Conservation (phyloP, 2,329 filamentous ascomycete species). For the Penicillium sclerotiorum region DNA sequence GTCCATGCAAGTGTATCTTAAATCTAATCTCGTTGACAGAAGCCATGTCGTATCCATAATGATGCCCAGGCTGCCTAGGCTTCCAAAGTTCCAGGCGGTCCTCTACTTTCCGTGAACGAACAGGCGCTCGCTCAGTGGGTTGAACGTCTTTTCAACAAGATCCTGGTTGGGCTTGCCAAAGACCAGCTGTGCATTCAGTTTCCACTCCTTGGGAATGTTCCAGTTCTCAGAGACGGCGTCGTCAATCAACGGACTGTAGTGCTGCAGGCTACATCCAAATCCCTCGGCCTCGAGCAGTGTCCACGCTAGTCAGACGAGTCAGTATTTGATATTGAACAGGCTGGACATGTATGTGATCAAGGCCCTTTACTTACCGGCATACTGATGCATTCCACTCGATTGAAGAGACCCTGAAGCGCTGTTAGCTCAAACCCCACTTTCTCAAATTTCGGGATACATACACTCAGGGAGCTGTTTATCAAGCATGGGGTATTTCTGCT, state of each 20-base stretch:
- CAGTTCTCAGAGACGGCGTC: slow-evolving; percentile 68
- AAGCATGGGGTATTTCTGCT: slow-evolving; percentile 67
- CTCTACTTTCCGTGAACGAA: slow-evolving; percentile 41
- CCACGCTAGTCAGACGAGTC: slow-evolving; percentile 60
- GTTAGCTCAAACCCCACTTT: no score
- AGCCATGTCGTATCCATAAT: no score
- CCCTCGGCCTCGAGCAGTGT: slow-evolving; percentile 79
- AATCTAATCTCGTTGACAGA: no score
- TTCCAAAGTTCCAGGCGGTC: no score
- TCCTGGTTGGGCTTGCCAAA: slow-evolving; percentile 59
- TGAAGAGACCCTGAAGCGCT: no score
- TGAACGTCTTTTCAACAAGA: slow-evolving; percentile 31
- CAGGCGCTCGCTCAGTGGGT: slow-evolving; percentile 35
- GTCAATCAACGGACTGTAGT: slow-evolving; percentile 87
- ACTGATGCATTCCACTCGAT: no score
- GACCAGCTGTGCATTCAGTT: slow-evolving; percentile 78
- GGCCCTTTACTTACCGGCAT: no score
- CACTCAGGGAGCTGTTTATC: slow-evolving; percentile 83
- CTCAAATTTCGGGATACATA: no score
- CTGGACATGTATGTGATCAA: background rate
- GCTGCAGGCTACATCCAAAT: slow-evolving; percentile 83
- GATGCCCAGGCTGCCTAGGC: no score
- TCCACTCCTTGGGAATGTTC: slow-evolving; percentile 71
- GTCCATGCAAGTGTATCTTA: no score
- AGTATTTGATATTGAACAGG: no score